phyloP scores from a whole-genome alignment of 306 rosid genomes.

The Vigna angularis region DNA sequence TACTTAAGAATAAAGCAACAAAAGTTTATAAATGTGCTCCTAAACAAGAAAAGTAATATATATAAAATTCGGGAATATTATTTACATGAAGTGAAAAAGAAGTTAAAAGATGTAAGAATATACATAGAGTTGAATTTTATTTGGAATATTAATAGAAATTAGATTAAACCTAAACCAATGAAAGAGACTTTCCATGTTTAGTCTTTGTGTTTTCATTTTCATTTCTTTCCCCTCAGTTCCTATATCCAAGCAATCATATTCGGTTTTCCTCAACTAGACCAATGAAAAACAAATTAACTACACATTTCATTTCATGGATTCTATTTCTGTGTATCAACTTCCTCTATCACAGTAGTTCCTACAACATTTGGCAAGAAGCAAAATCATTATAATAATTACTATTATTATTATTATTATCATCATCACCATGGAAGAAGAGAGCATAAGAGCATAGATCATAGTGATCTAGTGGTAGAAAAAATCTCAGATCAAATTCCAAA shows the following conservation, averaged over 20 bases:
- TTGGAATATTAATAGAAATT: conserved; percentile 4
- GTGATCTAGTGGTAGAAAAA: conserved; percentile 7
- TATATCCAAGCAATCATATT: conserved; percentile 55
- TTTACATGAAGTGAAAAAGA: neutral
- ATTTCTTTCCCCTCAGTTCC: conserved; percentile 48
- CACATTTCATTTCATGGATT: neutral
- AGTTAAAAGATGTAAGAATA: neutral
- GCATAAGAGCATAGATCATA: conserved; percentile 23
- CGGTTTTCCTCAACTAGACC: conserved; percentile 33
- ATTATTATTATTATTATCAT: neutral
- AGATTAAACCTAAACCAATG: conserved; percentile 11
- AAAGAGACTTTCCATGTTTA: conserved; percentile 35
- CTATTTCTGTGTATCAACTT: neutral
- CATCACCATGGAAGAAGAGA: neutral
- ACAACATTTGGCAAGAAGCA: neutral
- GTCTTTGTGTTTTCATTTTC: conserved; percentile 36
- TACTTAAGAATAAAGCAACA: neutral
- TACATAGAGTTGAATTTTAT: neutral
- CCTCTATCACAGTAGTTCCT: neutral
- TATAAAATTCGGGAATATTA: neutral
- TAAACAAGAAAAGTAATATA: no score
- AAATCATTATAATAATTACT: neutral
- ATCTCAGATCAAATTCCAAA: neutral
- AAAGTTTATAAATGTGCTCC: no score
- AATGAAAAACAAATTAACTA: neutral